Conservation (phyloP, 2,329 filamentous ascomycete species). For the Botrytis fragariae region DNA sequence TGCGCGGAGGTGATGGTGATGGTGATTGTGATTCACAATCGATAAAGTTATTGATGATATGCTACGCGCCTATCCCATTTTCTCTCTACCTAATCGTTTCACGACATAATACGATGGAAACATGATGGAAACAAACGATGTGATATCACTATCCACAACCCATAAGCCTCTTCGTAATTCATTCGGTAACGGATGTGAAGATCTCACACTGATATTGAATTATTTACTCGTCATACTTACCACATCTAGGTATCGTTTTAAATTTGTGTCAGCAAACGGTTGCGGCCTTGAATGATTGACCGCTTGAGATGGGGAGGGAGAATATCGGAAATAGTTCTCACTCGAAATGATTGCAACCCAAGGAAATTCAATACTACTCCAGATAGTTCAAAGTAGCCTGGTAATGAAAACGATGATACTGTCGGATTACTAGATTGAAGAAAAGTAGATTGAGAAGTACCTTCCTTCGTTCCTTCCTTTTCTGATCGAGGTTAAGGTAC, state of each 20-base stretch:
- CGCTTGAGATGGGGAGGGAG: background rate
- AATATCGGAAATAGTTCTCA: background rate
- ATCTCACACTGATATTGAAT: background rate
- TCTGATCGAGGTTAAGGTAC: background rate
- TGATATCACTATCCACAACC: background rate
- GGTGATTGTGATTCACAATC: background rate
- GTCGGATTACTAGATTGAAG: background rate
- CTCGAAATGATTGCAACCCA: background rate
- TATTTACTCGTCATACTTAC: background rate
- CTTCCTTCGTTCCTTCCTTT: background rate
- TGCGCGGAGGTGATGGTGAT: background rate
- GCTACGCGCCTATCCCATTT: background rate
- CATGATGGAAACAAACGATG: background rate
- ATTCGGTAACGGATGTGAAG: background rate
- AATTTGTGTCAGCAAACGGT: conserved; percentile 4
- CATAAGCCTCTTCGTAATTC: background rate
- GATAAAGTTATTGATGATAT: background rate
- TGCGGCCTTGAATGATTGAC: background rate
- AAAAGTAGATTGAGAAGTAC: background rate
- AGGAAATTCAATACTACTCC: background rate
- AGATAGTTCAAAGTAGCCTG: background rate
- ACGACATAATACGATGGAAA: background rate
- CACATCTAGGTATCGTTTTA: background rate
- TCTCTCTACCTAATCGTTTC: background rate
- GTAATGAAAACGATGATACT: background rate